A percentile compares a stretch with the other conserved stretches of the same genome.
These are phyloP conservation scores for Aureobasidium leucospermi DNA, from an alignment of 2,329 filamentous ascomycete genomes.

Conservation along the genomic window DNA sequence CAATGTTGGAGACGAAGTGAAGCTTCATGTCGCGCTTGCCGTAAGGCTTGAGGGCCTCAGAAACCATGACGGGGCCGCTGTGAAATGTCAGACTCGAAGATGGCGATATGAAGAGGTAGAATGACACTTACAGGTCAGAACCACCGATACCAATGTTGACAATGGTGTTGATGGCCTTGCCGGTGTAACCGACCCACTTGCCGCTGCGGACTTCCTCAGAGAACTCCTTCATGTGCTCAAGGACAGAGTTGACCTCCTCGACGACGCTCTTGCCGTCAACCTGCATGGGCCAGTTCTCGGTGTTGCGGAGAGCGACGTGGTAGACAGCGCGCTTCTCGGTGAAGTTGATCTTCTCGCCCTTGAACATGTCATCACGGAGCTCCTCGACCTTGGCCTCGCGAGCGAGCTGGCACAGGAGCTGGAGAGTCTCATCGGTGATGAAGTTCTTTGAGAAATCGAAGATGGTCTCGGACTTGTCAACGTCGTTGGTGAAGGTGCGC, in stretches of 20 bases:
- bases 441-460: constrained; percentile 99
- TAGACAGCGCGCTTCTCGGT: constrained; percentile 95
- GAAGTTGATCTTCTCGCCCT: constrained; percentile 98
- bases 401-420: constrained; percentile 80
- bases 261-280: constrained; percentile 92
- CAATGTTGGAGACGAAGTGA: constrained; percentile 99
- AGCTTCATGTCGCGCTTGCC: constrained; percentile 77
- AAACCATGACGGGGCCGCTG: constrained; percentile 97
- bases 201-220: constrained; percentile 89
- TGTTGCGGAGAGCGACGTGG: constrained; percentile 89
- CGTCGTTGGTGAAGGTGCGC: constrained; percentile 70
- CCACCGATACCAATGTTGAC: constrained; percentile 98
- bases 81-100: constrained; percentile 21
- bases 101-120: not conserved
- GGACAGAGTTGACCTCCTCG: constrained; percentile 81
- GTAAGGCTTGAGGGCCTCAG: constrained; percentile 93
- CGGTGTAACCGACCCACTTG: constrained; percentile 93
- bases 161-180: constrained; percentile 94
- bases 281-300: constrained; percentile 69
- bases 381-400: constrained; percentile 86
- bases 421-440: constrained; percentile 82
- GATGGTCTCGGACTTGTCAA: constrained; percentile 77
- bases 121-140: constrained; percentile 76
- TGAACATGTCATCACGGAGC: constrained; percentile 96
- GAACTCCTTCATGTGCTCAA: constrained; percentile 98